Evolutionary conservation across 495 filamentous ascomycete species (phyloP).

Genomic region (Hyaloscypha bicolor): DNA sequence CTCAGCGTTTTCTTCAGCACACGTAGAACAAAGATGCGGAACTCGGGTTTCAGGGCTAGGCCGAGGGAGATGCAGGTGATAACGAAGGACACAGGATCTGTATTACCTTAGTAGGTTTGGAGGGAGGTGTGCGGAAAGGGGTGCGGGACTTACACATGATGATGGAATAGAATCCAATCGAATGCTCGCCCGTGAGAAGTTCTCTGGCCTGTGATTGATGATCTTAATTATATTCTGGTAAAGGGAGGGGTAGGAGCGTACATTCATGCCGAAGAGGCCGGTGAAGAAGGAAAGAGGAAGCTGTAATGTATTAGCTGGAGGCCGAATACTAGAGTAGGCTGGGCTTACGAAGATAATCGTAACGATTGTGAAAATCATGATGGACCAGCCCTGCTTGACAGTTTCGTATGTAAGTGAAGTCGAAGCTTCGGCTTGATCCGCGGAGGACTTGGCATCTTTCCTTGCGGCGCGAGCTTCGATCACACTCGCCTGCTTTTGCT

Average conservation of each 20-base stretch:
- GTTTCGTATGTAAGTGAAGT: background rate
- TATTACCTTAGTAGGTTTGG: too few relatives aligned
- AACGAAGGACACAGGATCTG: conserved; percentile 1
- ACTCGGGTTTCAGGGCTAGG: background rate
- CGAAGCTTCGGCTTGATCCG: conserved; percentile 4
- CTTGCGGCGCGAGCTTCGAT: background rate
- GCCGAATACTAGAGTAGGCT: background rate
- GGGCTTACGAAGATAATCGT: conserved; percentile 1
- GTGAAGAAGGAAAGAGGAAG: conserved; percentile 7
- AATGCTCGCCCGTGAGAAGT: background rate
- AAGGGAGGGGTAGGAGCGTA: background rate
- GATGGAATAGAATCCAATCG: background rate
- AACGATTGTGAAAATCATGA: conserved; percentile 1
- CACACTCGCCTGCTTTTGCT: conserved; percentile 3
- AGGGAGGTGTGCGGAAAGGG: background rate
- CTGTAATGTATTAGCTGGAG: background rate
- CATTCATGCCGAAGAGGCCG: conserved; percentile 1
- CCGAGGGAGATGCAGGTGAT: background rate
- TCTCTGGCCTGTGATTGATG: background rate
- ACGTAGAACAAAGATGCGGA: background rate
- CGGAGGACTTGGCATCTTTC: background rate
- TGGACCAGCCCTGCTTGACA: background rate
- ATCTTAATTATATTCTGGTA: background rate
- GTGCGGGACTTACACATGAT: background rate
- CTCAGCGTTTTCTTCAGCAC: background rate